These are phyloP conservation scores for Epichloe amarillans DNA, from an alignment of 2,329 filamentous ascomycete species.

Conservation along the genomic window DNA sequence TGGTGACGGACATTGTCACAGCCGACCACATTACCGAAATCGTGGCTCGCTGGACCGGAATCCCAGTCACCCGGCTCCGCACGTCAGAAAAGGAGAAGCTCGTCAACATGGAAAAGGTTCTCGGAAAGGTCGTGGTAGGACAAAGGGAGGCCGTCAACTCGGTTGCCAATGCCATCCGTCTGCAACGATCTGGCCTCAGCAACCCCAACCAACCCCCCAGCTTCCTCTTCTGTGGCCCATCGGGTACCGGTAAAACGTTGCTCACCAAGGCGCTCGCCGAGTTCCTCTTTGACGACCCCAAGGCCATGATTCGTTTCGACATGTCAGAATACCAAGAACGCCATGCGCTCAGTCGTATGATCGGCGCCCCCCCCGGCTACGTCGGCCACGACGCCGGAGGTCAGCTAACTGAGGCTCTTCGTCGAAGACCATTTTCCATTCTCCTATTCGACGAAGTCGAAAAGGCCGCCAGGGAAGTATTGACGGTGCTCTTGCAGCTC, in stretches of 20 bases:
- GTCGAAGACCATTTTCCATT: constrained; percentile 93
- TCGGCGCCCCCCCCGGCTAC: constrained; percentile 95
- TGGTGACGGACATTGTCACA: constrained; percentile 87
- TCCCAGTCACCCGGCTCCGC: constrained; percentile 85
- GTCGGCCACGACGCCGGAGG: constrained; percentile 93
- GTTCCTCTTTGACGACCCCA: constrained; percentile 94
- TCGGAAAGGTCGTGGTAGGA: constrained; percentile 76
- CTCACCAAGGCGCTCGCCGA: constrained; percentile 94
- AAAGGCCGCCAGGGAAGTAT: constrained; percentile 93
- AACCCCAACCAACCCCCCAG: constrained; percentile 96
- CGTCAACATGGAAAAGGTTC: constrained; percentile 86
- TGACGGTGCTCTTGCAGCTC: constrained; percentile 95
- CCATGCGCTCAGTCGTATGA: constrained; percentile 91
- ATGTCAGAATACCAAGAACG: constrained; percentile 99
- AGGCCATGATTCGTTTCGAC: constrained; percentile 97
- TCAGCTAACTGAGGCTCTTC: constrained; percentile 87
- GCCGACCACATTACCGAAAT: constrained; percentile 99
- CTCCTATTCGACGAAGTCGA: constrained; percentile 96
- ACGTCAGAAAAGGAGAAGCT: constrained; percentile 97
- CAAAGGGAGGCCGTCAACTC: constrained; percentile 88
- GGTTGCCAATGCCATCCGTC: constrained; percentile 88
- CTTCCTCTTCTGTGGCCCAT: constrained; percentile 97
- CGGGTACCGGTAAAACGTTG: constrained; percentile 93
- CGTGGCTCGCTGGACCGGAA: constrained; percentile 94
- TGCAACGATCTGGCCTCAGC: constrained; percentile 84